A percentile compares a stretch with the other conserved stretches of the same genome.
Evolutionary conservation across 1,284 basidiomycete species (phyloP).

Genomic region (Microbotryum violaceum): DNA sequence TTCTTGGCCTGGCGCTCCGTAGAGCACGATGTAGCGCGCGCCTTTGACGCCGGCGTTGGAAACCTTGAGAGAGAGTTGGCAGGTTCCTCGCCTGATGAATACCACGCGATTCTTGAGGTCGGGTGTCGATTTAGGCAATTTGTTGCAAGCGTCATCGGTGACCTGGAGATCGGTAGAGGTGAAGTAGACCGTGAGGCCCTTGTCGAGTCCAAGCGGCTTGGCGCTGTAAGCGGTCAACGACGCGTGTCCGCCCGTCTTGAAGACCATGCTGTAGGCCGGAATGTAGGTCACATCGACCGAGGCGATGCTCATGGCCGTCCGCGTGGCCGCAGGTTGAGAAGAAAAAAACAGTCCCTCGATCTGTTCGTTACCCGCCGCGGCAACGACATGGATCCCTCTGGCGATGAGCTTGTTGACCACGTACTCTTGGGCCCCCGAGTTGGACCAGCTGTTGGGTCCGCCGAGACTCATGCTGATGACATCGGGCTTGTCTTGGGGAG

Average conservation of each 20-base stretch:
- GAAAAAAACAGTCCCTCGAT: constrained; percentile 27
- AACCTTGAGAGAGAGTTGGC: constrained; percentile 21
- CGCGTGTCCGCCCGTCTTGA: constrained; percentile 33
- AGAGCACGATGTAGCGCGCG: background rate
- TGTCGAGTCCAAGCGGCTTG: constrained; percentile 24
- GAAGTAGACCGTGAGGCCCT: constrained; percentile 36
- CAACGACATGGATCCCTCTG: constrained; percentile 13
- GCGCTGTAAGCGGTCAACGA: constrained; percentile 33
- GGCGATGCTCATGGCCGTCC: constrained; percentile 7
- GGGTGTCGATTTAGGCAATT: constrained; percentile 50
- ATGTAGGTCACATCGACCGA: constrained; percentile 9
- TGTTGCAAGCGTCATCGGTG: constrained; percentile 50
- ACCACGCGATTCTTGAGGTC: constrained; percentile 49
- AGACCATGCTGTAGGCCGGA: constrained; percentile 31
- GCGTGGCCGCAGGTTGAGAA: constrained; percentile 10
- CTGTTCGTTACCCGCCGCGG: constrained; percentile 20
- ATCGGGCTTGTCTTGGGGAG: constrained; percentile 11
- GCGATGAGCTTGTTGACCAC: constrained; percentile 12
- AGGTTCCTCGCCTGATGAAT: constrained; percentile 51
- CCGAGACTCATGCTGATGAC: constrained; percentile 25
- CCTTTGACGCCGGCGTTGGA: constrained; percentile 9
- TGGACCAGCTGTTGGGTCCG: constrained; percentile 17
- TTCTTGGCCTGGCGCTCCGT: too few species aligned
- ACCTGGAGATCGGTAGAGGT: constrained; percentile 37
- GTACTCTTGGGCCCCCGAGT: constrained; percentile 12